Percentiles rank a stretch among this genome's conserved stretches.
Conservation (phyloP, 2,329 filamentous ascomycete genomes). For the Microsporum ferrugineum region DNA sequence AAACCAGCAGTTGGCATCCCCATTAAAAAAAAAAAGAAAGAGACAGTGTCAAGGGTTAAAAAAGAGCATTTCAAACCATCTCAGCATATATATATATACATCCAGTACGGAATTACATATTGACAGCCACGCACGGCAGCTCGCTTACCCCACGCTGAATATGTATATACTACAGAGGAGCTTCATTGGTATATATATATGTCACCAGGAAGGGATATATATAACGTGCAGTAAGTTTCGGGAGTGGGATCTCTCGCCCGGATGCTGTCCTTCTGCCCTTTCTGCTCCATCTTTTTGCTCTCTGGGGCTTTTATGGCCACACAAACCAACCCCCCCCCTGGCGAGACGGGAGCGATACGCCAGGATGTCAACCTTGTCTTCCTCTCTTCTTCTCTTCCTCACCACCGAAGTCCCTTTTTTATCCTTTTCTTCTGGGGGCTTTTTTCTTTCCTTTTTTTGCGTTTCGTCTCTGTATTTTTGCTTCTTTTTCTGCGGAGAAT, state of each 20-base stretch:
- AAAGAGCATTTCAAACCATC: neutral
- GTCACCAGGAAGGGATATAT: neutral
- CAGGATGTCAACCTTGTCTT: constrained; percentile 1
- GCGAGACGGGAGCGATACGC: neutral
- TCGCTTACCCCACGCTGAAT: neutral
- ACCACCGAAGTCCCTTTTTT: neutral
- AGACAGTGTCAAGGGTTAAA: neutral
- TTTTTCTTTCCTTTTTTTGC: neutral
- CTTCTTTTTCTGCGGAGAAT: neutral
- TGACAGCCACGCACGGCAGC: neutral
- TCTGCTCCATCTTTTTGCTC: neutral
- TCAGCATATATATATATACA: neutral
- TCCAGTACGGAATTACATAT: too few species aligned
- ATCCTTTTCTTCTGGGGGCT: neutral
- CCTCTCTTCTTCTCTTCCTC: neutral
- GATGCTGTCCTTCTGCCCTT: neutral
- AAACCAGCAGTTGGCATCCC: neutral
- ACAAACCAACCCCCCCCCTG: neutral
- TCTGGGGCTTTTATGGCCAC: neutral
- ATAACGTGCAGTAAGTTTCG: neutral
- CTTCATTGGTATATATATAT: neutral
- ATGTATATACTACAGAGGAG: neutral
- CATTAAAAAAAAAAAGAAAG: neutral
- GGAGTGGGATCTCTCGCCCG: neutral
- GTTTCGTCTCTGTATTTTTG: neutral